phyloP scores from a whole-genome alignment of 768 basidiomycete genomes.

The Gloeostereum incarnatum region DNA sequence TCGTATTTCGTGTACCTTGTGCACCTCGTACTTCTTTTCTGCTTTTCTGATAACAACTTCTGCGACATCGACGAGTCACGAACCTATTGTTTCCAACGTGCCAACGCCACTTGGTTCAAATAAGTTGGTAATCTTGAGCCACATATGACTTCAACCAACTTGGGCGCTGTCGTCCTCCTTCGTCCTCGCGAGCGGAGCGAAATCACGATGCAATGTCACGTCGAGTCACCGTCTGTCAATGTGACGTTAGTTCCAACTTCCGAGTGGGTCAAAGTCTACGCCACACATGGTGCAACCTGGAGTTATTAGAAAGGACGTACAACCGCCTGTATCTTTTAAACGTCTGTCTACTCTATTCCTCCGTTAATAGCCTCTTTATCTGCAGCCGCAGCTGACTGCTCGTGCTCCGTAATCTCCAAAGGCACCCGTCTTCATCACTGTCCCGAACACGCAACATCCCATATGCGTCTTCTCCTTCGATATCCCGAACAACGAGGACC shows the following conservation, averaged over 20 bases:
- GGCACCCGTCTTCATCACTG: slow-evolving; percentile 59
- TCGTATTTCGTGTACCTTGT: too few species aligned
- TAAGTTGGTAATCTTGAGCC: too few species aligned
- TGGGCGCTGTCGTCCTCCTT: too few species aligned
- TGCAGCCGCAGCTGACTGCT: slow-evolving; percentile 29
- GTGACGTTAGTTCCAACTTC: background rate
- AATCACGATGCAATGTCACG: background rate
- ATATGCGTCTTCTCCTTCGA: slow-evolving; percentile 3
- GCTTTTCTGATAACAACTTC: too few species aligned
- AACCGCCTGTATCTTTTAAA: too few species aligned
- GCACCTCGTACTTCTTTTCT: too few species aligned
- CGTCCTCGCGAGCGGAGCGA: background rate
- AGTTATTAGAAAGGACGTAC: too few species aligned
- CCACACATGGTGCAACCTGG: background rate
- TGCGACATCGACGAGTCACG: too few species aligned
- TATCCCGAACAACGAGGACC: slow-evolving; percentile 30
- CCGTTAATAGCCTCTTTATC: slow-evolving; percentile 33
- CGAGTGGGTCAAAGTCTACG: background rate
- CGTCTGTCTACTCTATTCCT: slow-evolving; percentile 7
- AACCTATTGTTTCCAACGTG: too few species aligned
- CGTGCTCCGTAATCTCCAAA: slow-evolving; percentile 60
- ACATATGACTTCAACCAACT: too few species aligned
- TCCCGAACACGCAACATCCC: slow-evolving; percentile 50
- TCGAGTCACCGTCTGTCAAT: too few species aligned
- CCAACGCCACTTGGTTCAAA: too few species aligned